Percentiles rank a stretch among this genome's conserved stretches.
Conservation (phyloP, 441 rosid genomes). For the Bocquillonia castaneifolia region DNA sequence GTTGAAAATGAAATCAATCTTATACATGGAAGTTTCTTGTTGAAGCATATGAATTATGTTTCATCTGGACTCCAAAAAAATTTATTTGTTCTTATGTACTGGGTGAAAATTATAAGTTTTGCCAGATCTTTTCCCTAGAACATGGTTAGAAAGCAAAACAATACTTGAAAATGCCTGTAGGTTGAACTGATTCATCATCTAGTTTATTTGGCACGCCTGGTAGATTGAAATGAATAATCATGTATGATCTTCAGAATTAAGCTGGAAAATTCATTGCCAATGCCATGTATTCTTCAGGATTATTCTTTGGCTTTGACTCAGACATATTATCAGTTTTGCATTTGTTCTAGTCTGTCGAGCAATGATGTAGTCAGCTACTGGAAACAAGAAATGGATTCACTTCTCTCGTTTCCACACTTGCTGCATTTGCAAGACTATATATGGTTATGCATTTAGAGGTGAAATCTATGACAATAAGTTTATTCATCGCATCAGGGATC, state of each 20-base stretch:
- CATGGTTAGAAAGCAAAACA: not conserved
- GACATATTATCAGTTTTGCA: not conserved
- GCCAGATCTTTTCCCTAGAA: not conserved
- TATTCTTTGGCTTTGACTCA: not conserved
- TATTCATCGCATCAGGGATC: too few species aligned
- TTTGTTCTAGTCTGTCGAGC: not conserved
- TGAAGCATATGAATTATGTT: not conserved
- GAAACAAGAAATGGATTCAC: not conserved
- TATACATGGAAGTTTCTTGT: not conserved
- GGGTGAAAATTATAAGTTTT: not conserved
- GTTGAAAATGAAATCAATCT: not conserved
- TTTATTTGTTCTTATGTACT: conserved; percentile 1
- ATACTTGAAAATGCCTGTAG: not conserved
- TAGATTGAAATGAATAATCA: too few species aligned
- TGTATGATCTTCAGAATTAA: too few species aligned
- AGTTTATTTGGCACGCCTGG: not conserved
- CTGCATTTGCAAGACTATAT: too few species aligned
- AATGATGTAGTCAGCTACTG: not conserved
- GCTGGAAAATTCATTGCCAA: too few species aligned
- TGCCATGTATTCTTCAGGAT: not conserved
- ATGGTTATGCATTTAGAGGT: too few species aligned
- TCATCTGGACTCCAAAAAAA: not conserved
- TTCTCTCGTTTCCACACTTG: not conserved
- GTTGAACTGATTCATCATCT: not conserved
- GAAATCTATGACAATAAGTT: too few species aligned